Percentiles rank a stretch among this genome's conserved stretches.
phyloP scores from a whole-genome alignment of 768 basidiomycete species.

The Kwoniella newhampshirensis region DNA sequence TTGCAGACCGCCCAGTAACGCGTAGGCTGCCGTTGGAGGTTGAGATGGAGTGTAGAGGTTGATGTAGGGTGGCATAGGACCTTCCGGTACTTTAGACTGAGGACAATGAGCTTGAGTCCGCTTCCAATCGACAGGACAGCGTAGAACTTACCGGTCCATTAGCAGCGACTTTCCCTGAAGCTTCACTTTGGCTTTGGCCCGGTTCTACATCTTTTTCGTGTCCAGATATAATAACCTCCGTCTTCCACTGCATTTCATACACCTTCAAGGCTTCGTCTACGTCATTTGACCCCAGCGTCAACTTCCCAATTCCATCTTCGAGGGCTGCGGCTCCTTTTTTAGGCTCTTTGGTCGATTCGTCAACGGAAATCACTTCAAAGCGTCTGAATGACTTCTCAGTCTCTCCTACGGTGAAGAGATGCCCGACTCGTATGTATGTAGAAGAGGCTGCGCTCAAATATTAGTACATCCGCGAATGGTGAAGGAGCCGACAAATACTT shows the following conservation, averaged over 20 bases:
- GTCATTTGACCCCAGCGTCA: constrained; percentile 14
- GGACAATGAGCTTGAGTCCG: too few relatives aligned
- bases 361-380: constrained; percentile 16
- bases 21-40: constrained; percentile 60
- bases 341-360: constrained; percentile 5
- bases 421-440: constrained; percentile 10
- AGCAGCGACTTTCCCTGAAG: background rate
- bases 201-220: background rate
- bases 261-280: constrained; percentile 10
- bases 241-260: constrained; percentile 40
- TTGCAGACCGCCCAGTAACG: constrained; percentile 79
- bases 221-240: constrained; percentile 18
- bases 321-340: constrained; percentile 13
- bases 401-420: constrained; percentile 15
- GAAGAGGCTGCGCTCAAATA: constrained; percentile 2
- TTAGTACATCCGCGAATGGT: background rate
- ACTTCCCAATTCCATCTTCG: constrained; percentile 17
- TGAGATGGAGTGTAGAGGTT: constrained; percentile 50
- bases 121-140: too few relatives aligned
- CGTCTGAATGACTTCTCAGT: constrained; percentile 6
- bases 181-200: background rate
- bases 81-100: background rate
- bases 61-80: constrained; percentile 49
- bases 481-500: constrained; percentile 2
- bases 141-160: constrained; percentile 1